Evolutionary conservation across 768 basidiomycete species (phyloP).

Genomic region (Phylloporus sp.): DNA sequence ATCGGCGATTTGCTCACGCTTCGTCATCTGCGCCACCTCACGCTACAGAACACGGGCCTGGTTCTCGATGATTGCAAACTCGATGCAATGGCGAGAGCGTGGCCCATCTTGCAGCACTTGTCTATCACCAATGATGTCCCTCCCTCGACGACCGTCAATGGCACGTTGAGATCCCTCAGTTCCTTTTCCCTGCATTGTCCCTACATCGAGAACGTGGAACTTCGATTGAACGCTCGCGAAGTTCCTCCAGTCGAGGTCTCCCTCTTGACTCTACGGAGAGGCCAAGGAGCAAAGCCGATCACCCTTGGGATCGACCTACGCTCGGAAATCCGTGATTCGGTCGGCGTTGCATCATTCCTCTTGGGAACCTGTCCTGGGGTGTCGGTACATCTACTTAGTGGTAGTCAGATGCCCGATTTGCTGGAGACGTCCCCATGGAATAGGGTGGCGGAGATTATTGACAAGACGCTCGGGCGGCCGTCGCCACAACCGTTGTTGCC

Average conservation of each 20-base stretch:
- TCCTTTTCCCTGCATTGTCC: constrained; percentile 15
- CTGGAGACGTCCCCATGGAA: constrained; percentile 19
- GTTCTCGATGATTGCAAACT: constrained; percentile 12
- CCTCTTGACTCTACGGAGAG: not conserved
- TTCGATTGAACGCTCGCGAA: constrained; percentile 19
- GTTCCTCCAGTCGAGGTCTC: constrained; percentile 1
- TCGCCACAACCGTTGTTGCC: constrained; percentile 3
- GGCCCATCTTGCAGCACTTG: constrained; percentile 18
- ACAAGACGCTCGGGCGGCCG: constrained; percentile 11
- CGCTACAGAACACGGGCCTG: constrained; percentile 8
- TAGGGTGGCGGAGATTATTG: constrained; percentile 16
- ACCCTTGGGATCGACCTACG: constrained; percentile 11
- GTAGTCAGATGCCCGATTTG: constrained; percentile 4
- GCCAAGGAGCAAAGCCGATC: not conserved
- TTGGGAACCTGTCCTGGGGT: constrained; percentile 9
- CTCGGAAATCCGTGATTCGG: constrained; percentile 19
- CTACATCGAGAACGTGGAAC: constrained; percentile 10
- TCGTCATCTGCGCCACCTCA: constrained; percentile 11
- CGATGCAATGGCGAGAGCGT: constrained; percentile 15
- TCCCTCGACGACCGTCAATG: constrained; percentile 4
- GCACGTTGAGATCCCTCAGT: constrained; percentile 8
- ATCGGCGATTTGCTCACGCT: constrained; percentile 6
- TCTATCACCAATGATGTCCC: constrained; percentile 11
- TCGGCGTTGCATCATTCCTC: constrained; percentile 15
- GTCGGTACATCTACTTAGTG: constrained; percentile 4